phyloP scores from a whole-genome alignment of 768 basidiomycete species.

The Leccinum barrowsii region DNA sequence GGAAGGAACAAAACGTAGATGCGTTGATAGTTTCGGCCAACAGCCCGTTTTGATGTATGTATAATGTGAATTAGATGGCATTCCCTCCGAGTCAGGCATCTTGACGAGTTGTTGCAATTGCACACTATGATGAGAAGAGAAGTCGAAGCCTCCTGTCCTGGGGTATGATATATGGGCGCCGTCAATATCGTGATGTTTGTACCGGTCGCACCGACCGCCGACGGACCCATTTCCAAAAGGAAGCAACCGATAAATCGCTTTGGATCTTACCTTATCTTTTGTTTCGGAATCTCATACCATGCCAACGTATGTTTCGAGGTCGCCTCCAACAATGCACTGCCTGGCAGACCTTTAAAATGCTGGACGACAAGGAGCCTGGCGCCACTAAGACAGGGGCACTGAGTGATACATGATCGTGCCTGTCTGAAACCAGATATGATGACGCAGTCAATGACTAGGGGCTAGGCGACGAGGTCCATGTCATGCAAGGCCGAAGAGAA shows the following conservation, averaged over 20 bases:
- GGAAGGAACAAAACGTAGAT: not conserved
- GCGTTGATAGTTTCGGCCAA: constrained; percentile 1
- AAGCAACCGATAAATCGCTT: constrained; percentile 46
- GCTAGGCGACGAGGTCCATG: constrained; percentile 32
- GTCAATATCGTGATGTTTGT: not conserved
- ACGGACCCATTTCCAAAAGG: constrained; percentile 29
- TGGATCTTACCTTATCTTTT: constrained; percentile 47
- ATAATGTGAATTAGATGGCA: not conserved
- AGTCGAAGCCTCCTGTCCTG: constrained; percentile 42
- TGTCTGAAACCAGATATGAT: constrained; percentile 43
- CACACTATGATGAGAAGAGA: constrained; percentile 14
- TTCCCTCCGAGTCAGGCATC: not conserved
- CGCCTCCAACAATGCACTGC: constrained; percentile 33
- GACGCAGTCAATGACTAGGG: constrained; percentile 19
- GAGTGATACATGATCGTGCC: constrained; percentile 37
- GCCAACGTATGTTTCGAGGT: constrained; percentile 26
- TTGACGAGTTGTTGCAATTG: not conserved
- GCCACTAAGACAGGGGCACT: constrained; percentile 31
- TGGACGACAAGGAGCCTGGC: constrained; percentile 27
- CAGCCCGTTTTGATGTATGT: not conserved
- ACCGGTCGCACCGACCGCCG: constrained; percentile 16
- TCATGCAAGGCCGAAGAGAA: constrained; percentile 27
- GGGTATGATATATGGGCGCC: constrained; percentile 14
- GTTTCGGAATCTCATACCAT: constrained; percentile 50
- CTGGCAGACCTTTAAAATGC: constrained; percentile 32